phyloP scores from a whole-genome alignment of 2,329 filamentous ascomycete genomes.

The Aspergillus sp. region DNA sequence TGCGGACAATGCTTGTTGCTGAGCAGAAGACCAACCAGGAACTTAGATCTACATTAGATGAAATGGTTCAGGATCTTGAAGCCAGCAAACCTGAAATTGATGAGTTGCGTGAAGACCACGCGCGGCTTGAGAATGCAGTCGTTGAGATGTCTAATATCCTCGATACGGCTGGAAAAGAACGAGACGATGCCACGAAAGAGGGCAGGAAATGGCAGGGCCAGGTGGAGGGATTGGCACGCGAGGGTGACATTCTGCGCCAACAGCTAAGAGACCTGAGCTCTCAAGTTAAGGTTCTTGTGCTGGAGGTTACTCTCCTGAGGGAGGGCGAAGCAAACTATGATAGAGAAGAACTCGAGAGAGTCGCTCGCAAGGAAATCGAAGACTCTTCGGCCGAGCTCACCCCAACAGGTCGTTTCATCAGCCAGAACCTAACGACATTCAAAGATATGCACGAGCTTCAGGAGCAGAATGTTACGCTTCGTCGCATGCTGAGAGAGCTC shows the following conservation, averaged over 20 bases:
- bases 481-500: constrained; percentile 79
- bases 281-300: constrained; percentile 85
- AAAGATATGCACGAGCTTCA: constrained; percentile 81
- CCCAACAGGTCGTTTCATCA: constrained; percentile 85
- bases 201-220: constrained; percentile 76
- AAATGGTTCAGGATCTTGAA: constrained; percentile 82
- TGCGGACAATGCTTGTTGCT: constrained; percentile 67
- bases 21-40: constrained; percentile 74
- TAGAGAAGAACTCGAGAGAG: constrained; percentile 70
- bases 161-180: constrained; percentile 76
- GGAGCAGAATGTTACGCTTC: constrained; percentile 79
- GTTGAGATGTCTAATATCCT: constrained; percentile 81
- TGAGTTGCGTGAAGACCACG: constrained; percentile 77
- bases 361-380: constrained; percentile 75
- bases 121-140: constrained; percentile 75
- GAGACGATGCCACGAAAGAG: constrained; percentile 75
- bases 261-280: constrained; percentile 86
- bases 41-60: constrained; percentile 74
- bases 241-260: constrained; percentile 76
- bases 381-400: constrained; percentile 72
- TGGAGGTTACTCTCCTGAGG: constrained; percentile 73
- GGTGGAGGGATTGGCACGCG: constrained; percentile 60
- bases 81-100: constrained; percentile 84
- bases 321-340: constrained; percentile 80
- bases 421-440: constrained; percentile 84